Base-by-base conservation (phyloP, 176 grass and related monocot species). In the Avena insularis region DNA sequence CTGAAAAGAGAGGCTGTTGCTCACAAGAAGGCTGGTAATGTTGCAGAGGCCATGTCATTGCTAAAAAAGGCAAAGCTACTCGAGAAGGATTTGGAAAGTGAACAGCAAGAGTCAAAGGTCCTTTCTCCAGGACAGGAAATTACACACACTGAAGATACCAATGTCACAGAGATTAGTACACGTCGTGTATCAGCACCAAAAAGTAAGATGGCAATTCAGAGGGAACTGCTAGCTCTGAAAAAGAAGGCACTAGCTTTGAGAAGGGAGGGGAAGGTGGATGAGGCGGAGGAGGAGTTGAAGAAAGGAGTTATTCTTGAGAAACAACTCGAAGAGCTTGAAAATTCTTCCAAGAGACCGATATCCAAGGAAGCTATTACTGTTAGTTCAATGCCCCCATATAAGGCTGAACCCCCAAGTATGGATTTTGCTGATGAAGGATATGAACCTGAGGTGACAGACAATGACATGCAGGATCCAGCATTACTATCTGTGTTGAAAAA, bases 21-120 rank as follows among this genome's bases (percentile, higher is more conserved):
- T 40, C 92, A 98, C 67, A 98, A 91, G 80, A 88, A 83, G 53
- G 87, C 92, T 20, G 96, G 96, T 76, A 91, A 98, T 83, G 36
- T 83, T 80, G 47, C 89, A 69, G 93, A 98, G 58, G 92, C 96
- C 46, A 96, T 95, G 92, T 79, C 87, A 19, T 79, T 96, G 78
- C 93, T 98, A 76, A 98, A 95, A 74, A 91, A 95, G 79, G 93
- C 96, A 77, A 98, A 98, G 83, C 36, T 92, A 80, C 92, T 98
- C 20, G 96, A 95, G 78, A 96, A 89, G 84, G 83, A 92, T 77
- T 64, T 92, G 35, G 81, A 81, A 76, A 81, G n/a, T 87, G 88
- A 86, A 85, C 77, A 88, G 69, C 58, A 85, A 88, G 87, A 78
- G 33, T 71, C 53, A 29, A 89, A 90, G 75, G 55, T 82, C 68